Base-by-base conservation (phyloP, 148 eudicot species). In the Rhododendron simsii region DNA sequence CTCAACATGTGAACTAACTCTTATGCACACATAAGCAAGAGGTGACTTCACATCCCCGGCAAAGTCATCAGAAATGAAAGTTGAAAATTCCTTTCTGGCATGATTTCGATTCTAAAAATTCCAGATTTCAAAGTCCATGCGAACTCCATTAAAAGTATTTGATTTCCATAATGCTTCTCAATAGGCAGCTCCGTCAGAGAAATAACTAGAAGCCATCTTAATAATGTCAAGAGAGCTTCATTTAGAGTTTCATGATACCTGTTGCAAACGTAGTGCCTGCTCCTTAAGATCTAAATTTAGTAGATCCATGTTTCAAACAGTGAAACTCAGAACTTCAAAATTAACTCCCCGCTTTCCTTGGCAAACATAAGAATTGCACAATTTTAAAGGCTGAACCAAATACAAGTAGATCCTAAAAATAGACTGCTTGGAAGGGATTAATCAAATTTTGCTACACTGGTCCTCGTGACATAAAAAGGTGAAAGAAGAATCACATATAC, bases 301-400 rank as follows among this genome's bases (percentile, higher is more conserved):
- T 23, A 35, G 50, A 45, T n/a, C 73, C 33, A 57, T 59, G 51
- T 82, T 82, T 37, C 84, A 59, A 57, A 71, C 30, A 82, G 84
- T 12, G 44, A 82, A 82, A 37, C 21, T 11, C 21, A 5, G 8
- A 82, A 35, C 10, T 61, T 59, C 18, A 35, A 59, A 20, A 47
- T 78, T 33, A 48, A 23, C 21, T 80, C 51, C 61, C 37, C 26
- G 16, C 35, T n/a, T n/a, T 2, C 1, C 30, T 50, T 48, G 59
- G 82, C 20, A 80, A 48, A 48, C 55, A 12, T 78, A 80, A 48
- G 0, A 20, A 50, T 80, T 28, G 37, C 33, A 50, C 53, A 78
- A 78, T 47, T 45, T 78, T 7, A n/a, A 47, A 78, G 6, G 12
- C 5, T 28, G 20, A n/a, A 21, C 37, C 16, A 9, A 23, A 44